phyloP scores from a whole-genome alignment of 2,329 filamentous ascomycete species.

The Trichoderma afroharzianum region DNA sequence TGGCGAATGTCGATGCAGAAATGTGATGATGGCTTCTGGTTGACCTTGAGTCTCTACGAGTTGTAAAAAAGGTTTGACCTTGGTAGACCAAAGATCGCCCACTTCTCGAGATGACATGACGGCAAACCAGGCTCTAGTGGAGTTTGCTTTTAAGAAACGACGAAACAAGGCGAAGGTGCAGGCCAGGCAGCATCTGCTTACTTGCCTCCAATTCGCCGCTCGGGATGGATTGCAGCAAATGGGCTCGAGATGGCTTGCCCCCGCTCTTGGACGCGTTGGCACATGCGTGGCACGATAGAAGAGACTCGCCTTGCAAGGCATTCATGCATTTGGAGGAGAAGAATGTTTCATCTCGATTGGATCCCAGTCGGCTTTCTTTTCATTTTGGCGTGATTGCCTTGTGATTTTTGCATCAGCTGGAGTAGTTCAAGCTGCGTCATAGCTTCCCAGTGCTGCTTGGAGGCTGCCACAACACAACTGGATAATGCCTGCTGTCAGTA shows the following conservation, averaged over 20 bases:
- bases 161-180: not conserved
- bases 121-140: not conserved
- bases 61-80: not conserved
- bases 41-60: not conserved
- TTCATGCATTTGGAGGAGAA: not conserved
- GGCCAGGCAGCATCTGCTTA: constrained; percentile 1
- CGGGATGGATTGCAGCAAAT: constrained; percentile 4
- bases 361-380: not conserved
- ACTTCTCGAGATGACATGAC: not conserved
- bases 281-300: constrained; percentile 13
- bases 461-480: not conserved
- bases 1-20: not conserved
- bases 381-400: not conserved
- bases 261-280: constrained; percentile 15
- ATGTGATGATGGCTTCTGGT: not conserved
- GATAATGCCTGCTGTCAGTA: not conserved
- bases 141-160: not conserved
- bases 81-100: not conserved
- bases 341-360: not conserved
- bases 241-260: not conserved
- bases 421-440: not conserved
- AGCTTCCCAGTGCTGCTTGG: not conserved
- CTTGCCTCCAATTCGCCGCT: not conserved
- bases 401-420: not conserved
- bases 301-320: not conserved